These are phyloP conservation scores for Russula virescens DNA, from an alignment of 768 basidiomycete genomes.

Conservation along the genomic window DNA sequence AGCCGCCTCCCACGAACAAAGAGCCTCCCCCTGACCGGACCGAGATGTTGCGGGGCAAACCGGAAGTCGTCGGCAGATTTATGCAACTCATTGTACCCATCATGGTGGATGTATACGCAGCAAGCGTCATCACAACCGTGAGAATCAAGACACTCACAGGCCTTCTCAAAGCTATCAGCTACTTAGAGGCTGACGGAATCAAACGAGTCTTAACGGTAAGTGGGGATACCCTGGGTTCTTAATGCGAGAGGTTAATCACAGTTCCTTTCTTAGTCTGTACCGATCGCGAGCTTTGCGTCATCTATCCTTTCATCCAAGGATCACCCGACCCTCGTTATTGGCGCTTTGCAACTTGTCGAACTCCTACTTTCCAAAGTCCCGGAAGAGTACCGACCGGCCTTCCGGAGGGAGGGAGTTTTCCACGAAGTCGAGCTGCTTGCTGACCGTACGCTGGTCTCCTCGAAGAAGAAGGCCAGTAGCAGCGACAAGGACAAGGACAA, in stretches of 20 bases:
- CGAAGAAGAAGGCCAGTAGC: conserved; percentile 46
- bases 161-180: conserved; percentile 86
- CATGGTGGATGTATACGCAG: conserved; percentile 98
- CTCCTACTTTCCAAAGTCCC: conserved; percentile 81
- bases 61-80: conserved; percentile 74
- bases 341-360: conserved; percentile 90
- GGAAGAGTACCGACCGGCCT: conserved; percentile 77
- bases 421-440: conserved; percentile 86
- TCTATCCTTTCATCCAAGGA: conserved; percentile 92
- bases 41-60: conserved; percentile 67
- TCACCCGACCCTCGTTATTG: conserved; percentile 78
- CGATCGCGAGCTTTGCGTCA: conserved; percentile 91
- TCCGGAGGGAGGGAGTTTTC: conserved; percentile 93
- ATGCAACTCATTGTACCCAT: conserved; percentile 89
- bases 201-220: conserved; percentile 72
- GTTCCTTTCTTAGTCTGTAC: conserved; percentile 60
- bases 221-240: conserved; percentile 13
- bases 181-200: conserved; percentile 71
- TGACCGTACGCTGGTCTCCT: conserved; percentile 50
- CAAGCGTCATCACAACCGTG: conserved; percentile 84
- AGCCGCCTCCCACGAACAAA: conserved; percentile 24
- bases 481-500: conserved; percentile 42
- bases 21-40: conserved; percentile 52
- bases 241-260: conserved; percentile 1
- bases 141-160: conserved; percentile 86